Percentiles rank a stretch among this genome's conserved stretches.
phyloP scores from a whole-genome alignment of 257 asterid species.

The Solanum microdontum region DNA sequence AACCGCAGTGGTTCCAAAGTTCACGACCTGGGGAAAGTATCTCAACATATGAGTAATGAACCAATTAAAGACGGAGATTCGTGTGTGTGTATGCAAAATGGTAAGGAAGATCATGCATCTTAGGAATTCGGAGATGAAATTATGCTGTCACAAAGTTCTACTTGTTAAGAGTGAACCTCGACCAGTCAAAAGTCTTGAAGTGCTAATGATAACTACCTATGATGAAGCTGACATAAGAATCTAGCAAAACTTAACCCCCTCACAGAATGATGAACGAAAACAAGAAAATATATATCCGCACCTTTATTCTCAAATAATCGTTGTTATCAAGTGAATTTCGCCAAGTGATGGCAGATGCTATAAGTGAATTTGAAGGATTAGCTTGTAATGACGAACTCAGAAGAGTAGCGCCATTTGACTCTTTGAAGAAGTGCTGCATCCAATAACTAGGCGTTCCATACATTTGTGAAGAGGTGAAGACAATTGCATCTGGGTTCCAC shows the following conservation, averaged over 20 bases:
- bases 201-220: background rate
- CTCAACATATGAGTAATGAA: background rate
- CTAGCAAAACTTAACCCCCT: background rate
- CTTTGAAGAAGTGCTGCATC: slow-evolving; percentile 91
- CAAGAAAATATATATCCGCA: slow-evolving; percentile 4
- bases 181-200: background rate
- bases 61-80: background rate
- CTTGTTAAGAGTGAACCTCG: background rate
- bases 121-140: background rate
- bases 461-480: slow-evolving; percentile 54
- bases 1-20: slow-evolving; percentile 43
- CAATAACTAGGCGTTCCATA: slow-evolving; percentile 96
- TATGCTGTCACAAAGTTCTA: background rate
- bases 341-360: slow-evolving; percentile 74
- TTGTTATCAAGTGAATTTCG: slow-evolving; percentile 29
- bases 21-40: slow-evolving; percentile 42
- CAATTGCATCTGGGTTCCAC: slow-evolving; percentile 95
- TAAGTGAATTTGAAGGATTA: slow-evolving; percentile 33
- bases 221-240: background rate
- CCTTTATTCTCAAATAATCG: slow-evolving; percentile 47
- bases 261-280: background rate
- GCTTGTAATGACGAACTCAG: slow-evolving; percentile 45
- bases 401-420: slow-evolving; percentile 86
- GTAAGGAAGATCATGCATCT: background rate
- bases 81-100: background rate